Base-by-base conservation (phyloP, 2,329 filamentous ascomycete genomes). In the Xylariales sp. region DNA sequence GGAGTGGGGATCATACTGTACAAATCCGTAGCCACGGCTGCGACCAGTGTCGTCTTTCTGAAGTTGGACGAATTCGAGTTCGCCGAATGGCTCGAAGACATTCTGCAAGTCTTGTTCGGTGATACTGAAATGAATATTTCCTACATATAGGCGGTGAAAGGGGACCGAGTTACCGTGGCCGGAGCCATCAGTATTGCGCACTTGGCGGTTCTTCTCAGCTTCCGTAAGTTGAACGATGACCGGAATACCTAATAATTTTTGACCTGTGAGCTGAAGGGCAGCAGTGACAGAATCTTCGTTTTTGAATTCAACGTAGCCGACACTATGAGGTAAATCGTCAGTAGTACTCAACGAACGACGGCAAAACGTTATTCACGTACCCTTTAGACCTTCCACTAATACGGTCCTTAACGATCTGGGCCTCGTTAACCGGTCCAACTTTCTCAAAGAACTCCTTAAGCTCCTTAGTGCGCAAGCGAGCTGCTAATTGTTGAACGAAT, bases 41-140 rank as follows among this genome's bases (percentile, higher is more conserved):
- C 94, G 90, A 62, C 92, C 92, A 70, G 88, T 90, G 73, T 98
- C 96, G 76, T 99, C 97, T 83, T 97, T 97, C 81, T 99, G 97
- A 66, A 99, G 87, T 79, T 97, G 94, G 67, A 97, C 94, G 81
- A 97, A 97, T 80, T 98, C 96, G 66, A 99, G 90, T 83, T 97
- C 94, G 75, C 96, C 96, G 81, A 97, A 99, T 1, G 96, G 95
- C 83, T 97, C 93, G 81, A 99, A 99, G 69, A 99, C 94, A 79
- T 95, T 94, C 85, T 95, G 91, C 73, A 99, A 85, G 82, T 99
- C 97, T 80, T 91, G 90, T 83, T 99, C 96, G 78, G 94, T 97
- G 80, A 99, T 97, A 80, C 94, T 97, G 87, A 99, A 99, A 84
- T 99, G 96, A 75, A 99, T 98, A 80, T 99, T 99, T 81, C 96